Percentiles rank a stretch among this genome's conserved stretches.
Evolutionary conservation across 2,329 filamentous ascomycete species (phyloP).

Genomic region (Macrophomina phaseolina): DNA sequence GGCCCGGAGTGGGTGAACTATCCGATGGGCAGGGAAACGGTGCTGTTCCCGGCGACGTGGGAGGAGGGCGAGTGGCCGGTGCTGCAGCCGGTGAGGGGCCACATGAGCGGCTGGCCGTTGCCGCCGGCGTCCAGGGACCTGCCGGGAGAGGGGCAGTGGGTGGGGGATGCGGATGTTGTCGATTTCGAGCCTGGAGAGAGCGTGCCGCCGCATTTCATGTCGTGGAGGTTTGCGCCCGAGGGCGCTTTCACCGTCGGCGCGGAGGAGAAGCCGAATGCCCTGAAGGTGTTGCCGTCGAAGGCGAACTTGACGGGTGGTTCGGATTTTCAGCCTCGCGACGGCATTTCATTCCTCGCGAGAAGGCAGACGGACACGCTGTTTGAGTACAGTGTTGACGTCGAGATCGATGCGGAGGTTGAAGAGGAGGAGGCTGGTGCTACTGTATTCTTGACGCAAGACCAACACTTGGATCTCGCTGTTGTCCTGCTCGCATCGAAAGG

Average conservation of each 20-base stretch:
- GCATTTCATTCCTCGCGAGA: slow-evolving; percentile 60
- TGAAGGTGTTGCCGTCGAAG: slow-evolving; percentile 56
- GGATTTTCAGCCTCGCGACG: slow-evolving; percentile 54
- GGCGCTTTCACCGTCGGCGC: slow-evolving; percentile 55
- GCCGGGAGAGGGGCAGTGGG: slow-evolving; percentile 51
- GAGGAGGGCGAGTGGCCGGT: slow-evolving; percentile 44
- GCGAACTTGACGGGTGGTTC: slow-evolving; percentile 62
- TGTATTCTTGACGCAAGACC: slow-evolving; percentile 57
- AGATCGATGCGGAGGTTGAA: slow-evolving; percentile 45
- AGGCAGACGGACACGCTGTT: slow-evolving; percentile 63
- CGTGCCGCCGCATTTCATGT: slow-evolving; percentile 61
- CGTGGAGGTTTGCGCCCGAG: slow-evolving; percentile 60
- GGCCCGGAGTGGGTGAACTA: slow-evolving; percentile 46
- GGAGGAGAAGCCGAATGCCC: slow-evolving; percentile 47
- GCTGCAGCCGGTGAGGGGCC: slow-evolving; percentile 50
- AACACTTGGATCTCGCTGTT: slow-evolving; percentile 57
- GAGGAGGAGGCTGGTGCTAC: slow-evolving; percentile 61
- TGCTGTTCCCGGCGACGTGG: slow-evolving; percentile 59
- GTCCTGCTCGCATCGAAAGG: slow-evolving; percentile 33
- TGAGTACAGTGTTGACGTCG: slow-evolving; percentile 55
- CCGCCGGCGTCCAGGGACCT: slow-evolving; percentile 43
- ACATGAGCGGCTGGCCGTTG: slow-evolving; percentile 52
- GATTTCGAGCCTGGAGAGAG: slow-evolving; percentile 52
- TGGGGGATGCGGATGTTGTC: slow-evolving; percentile 51
- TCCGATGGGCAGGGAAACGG: slow-evolving; percentile 60